Evolutionary conservation across 1,284 basidiomycete genomes (phyloP).

Genomic region (Puccinia triticina): DNA sequence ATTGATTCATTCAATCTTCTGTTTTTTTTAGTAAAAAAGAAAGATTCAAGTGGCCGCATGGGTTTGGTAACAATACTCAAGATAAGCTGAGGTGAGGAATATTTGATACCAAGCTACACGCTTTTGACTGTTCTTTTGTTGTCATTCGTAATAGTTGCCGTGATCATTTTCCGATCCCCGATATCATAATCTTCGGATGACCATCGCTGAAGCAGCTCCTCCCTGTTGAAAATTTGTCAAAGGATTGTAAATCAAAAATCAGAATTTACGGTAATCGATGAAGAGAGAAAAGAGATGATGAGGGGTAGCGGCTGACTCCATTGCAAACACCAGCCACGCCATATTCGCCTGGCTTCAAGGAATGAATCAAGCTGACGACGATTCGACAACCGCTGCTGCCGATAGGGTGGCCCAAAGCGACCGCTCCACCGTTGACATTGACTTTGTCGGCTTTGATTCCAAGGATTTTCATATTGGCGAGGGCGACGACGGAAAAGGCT

Average conservation of each 20-base stretch:
- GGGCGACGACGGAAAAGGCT: slow-evolving; percentile 62
- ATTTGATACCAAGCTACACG: not conserved
- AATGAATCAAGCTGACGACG: slow-evolving; percentile 88
- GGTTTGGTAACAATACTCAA: not conserved
- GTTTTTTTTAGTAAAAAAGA: not conserved
- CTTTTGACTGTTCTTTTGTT: not conserved
- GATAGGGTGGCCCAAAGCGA: slow-evolving; percentile 82
- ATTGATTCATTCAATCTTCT: no score
- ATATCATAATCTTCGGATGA: slow-evolving; percentile 45
- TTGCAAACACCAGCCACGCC: slow-evolving; percentile 98
- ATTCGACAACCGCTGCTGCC: slow-evolving; percentile 95
- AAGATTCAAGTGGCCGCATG: not conserved
- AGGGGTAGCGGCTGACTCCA: slow-evolving; percentile 68
- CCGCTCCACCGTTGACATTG: slow-evolving; percentile 83
- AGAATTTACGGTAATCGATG: not conserved
- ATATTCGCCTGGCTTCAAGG: slow-evolving; percentile 90
- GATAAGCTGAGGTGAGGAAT: not conserved
- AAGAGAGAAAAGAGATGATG: slow-evolving; percentile 16
- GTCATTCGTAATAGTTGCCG: not conserved
- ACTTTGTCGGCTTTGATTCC: slow-evolving; percentile 76
- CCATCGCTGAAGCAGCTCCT: slow-evolving; percentile 47
- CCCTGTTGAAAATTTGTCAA: slow-evolving; percentile 15
- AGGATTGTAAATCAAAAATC: not conserved
- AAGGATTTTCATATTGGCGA: slow-evolving; percentile 61
- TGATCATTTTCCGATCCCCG: not conserved